These are phyloP conservation scores for Barbatosphaeria neglecta DNA, from an alignment of 495 filamentous ascomycete genomes.

Conservation along the genomic window DNA sequence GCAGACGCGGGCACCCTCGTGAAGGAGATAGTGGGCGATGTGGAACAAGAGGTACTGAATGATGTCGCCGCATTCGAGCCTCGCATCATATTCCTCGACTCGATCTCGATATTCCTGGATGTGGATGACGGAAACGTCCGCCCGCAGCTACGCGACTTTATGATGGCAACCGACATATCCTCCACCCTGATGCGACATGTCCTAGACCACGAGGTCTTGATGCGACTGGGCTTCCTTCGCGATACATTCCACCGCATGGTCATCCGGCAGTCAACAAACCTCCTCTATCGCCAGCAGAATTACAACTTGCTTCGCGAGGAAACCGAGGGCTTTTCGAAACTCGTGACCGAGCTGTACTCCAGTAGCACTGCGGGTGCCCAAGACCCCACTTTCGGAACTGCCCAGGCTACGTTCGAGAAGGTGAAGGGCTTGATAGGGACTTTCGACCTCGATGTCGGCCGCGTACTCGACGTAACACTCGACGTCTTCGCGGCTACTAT, in stretches of 20 bases:
- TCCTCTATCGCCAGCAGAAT: constrained; percentile 89
- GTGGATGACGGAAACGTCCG: constrained; percentile 40
- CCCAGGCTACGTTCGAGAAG: constrained; percentile 38
- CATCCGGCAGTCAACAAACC: constrained; percentile 78
- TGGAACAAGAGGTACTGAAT: constrained; percentile 31
- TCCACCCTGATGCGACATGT: constrained; percentile 62
- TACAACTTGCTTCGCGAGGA: constrained; percentile 95
- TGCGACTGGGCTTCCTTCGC: constrained; percentile 67
- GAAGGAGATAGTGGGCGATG: constrained; percentile 58
- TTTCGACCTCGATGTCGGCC: constrained; percentile 57
- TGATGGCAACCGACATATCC: constrained; percentile 60
- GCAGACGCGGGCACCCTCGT: constrained; percentile 60
- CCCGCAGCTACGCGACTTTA: constrained; percentile 39
- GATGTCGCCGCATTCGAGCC: constrained; percentile 41
- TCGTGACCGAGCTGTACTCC: constrained; percentile 51
- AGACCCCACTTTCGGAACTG: constrained; percentile 29
- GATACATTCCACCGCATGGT: constrained; percentile 70
- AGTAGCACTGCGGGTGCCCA: constrained; percentile 39
- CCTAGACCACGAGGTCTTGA: constrained; percentile 66
- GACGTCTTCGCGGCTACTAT: constrained; percentile 33
- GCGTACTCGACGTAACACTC: constrained; percentile 78
- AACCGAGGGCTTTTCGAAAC: constrained; percentile 75
- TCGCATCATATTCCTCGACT: constrained; percentile 68
- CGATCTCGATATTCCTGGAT: constrained; percentile 61
- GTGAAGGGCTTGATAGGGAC: constrained; percentile 61